A percentile compares a stretch with the other conserved stretches of the same genome.
These are phyloP conservation scores for Pelargonium cotyledonis DNA, from an alignment of 441 rosid species.

Conservation along the genomic window DNA sequence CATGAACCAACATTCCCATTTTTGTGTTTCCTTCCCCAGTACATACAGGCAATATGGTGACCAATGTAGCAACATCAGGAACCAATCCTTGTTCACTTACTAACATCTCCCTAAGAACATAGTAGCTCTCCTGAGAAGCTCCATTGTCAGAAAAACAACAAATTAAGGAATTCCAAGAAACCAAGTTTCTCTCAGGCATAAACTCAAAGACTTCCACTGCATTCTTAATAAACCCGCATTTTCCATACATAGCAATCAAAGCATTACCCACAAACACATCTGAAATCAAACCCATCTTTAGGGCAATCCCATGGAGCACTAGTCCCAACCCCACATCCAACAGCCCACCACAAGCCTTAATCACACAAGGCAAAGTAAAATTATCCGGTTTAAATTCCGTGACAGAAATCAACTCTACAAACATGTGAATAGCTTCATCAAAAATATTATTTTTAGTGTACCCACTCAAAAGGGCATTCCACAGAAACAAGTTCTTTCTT, in stretches of 20 bases:
- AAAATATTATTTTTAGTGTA: conserved; percentile 47
- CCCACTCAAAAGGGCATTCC: conserved; percentile 69
- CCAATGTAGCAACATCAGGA: conserved; percentile 51
- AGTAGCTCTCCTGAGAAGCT: conserved; percentile 29
- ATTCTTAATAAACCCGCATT: conserved; percentile 34
- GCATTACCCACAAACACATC: conserved; percentile 56
- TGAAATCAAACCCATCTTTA: conserved; percentile 39
- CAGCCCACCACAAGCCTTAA: conserved; percentile 54
- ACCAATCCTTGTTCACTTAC: conserved; percentile 26
- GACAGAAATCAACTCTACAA: conserved; percentile 36
- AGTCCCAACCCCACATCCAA: conserved; percentile 35
- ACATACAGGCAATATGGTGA: conserved; percentile 50
- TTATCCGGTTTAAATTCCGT: conserved; percentile 43
- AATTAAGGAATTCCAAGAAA: conserved; percentile 64
- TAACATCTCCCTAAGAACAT: conserved; percentile 40
- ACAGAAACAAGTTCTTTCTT: conserved; percentile 49
- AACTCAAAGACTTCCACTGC: conserved; percentile 36
- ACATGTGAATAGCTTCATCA: conserved; percentile 35
- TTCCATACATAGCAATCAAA: conserved; percentile 44
- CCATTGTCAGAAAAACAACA: conserved; percentile 44
- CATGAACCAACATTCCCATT: conserved; percentile 48
- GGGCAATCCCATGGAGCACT: conserved; percentile 50
- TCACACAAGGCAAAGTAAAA: conserved; percentile 63
- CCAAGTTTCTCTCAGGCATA: conserved; percentile 49
- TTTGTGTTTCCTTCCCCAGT: conserved; percentile 34